Percentiles rank a stretch among this genome's conserved stretches.
phyloP scores from a whole-genome alignment of 495 filamentous ascomycete genomes.

The Diplogelasinospora grovesii region DNA sequence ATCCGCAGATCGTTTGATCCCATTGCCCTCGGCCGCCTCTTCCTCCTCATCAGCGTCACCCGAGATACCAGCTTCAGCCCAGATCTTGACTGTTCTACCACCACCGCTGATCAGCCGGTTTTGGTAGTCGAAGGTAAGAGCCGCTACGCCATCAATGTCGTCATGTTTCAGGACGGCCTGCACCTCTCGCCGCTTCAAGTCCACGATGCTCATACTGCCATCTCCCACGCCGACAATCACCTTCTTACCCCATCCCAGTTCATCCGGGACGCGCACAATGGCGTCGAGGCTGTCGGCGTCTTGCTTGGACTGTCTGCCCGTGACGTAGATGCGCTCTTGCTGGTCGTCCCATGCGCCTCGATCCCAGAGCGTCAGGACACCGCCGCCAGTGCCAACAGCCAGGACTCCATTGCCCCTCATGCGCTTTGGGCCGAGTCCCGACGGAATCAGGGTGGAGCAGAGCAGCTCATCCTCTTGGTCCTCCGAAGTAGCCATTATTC shows the following conservation, averaged over 20 bases:
- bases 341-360: slow-evolving; percentile 91
- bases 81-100: slow-evolving; percentile 77
- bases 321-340: slow-evolving; percentile 75
- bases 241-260: slow-evolving; percentile 58
- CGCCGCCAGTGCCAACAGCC: slow-evolving; percentile 69
- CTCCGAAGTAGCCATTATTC: slow-evolving; percentile 77
- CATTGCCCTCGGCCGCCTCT: slow-evolving; percentile 40
- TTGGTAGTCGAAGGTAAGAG: slow-evolving; percentile 71
- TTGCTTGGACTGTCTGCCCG: slow-evolving; percentile 51
- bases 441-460: slow-evolving; percentile 64
- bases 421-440: slow-evolving; percentile 51
- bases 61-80: slow-evolving; percentile 44
- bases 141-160: slow-evolving; percentile 74
- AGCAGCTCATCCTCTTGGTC: slow-evolving; percentile 92
- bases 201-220: slow-evolving; percentile 48
- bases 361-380: slow-evolving; percentile 88
- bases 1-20: slow-evolving; percentile 36
- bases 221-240: slow-evolving; percentile 71
- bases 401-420: slow-evolving; percentile 67
- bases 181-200: slow-evolving; percentile 37
- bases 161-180: slow-evolving; percentile 58
- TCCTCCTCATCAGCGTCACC: slow-evolving; percentile 37
- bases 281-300: slow-evolving; percentile 64
- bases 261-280: slow-evolving; percentile 58
- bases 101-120: slow-evolving; percentile 83